These are phyloP conservation scores for Asterochloris sp. DNA, from an alignment of 139 green algal species.

Conservation along the genomic window DNA sequence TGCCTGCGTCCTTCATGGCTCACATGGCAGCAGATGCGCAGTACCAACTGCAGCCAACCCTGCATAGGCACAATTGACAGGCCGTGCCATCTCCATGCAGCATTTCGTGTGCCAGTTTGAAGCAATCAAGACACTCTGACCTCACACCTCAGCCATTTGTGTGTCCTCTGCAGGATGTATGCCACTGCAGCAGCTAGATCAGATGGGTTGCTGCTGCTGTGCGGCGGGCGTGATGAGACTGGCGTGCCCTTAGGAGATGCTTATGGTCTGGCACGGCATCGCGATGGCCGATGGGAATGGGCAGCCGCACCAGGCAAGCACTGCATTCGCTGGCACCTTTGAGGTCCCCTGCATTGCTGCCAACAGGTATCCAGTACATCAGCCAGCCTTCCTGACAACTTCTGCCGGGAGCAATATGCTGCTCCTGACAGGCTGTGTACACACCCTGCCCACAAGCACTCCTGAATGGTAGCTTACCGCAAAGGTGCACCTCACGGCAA, in stretches of 20 bases:
- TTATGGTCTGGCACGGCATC: slow-evolving; percentile 93
- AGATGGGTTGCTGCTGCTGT: slow-evolving; percentile 96
- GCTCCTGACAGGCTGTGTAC: no score
- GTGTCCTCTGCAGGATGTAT: slow-evolving; percentile 84
- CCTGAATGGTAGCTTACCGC: neutral
- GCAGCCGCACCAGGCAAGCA: slow-evolving; percentile 75
- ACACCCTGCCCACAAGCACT: neutral
- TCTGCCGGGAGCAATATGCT: no score
- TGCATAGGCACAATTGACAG: no score
- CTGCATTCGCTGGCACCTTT: neutral
- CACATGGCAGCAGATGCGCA: neutral
- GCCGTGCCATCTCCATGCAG: neutral
- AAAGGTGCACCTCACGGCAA: no score
- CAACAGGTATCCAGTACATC: no score
- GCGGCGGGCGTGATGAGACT: slow-evolving; percentile 81
- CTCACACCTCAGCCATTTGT: no score
- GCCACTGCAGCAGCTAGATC: slow-evolving; percentile 83
- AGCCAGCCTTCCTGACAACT: no score
- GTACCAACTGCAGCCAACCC: no score
- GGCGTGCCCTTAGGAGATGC: slow-evolving; percentile 86
- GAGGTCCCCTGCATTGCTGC: no score
- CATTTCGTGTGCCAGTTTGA: no score
- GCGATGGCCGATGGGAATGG: slow-evolving; percentile 99
- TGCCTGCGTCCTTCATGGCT: neutral
- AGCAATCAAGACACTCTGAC: no score